Evolutionary conservation across 805 yeast genomes (phyloP).

Genomic region (Ogataea pilisensis): DNA sequence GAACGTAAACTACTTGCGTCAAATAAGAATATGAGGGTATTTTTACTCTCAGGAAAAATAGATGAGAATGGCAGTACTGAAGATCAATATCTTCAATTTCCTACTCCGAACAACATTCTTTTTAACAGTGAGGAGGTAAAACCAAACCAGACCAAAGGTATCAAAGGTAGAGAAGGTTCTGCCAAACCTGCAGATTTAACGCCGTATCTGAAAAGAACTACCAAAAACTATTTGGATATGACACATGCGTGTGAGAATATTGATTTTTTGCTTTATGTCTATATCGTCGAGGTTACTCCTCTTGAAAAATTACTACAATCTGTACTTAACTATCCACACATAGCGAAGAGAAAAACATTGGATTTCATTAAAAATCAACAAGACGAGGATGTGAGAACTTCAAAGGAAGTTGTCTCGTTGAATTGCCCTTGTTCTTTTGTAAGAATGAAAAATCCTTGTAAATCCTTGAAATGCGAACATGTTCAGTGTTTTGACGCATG

Average conservation of each 20-base stretch:
- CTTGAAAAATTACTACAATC: slow-evolving; percentile 38
- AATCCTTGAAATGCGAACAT: slow-evolving; percentile 71
- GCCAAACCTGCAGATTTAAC: slow-evolving; percentile 82
- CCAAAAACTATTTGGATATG: slow-evolving; percentile 42
- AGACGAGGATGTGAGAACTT: slow-evolving; percentile 71
- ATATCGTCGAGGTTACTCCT: slow-evolving; percentile 49
- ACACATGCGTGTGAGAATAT: slow-evolving; percentile 55
- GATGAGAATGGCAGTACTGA: slow-evolving; percentile 18
- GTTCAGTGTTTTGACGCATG: slow-evolving; percentile 84
- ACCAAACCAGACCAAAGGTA: slow-evolving; percentile 61
- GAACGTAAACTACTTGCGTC: slow-evolving; percentile 38
- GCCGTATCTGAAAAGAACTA: slow-evolving; percentile 30
- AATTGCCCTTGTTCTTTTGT: slow-evolving; percentile 76
- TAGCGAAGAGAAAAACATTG: slow-evolving; percentile 40
- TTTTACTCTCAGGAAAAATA: slow-evolving; percentile 51
- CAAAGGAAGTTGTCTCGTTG: slow-evolving; percentile 56
- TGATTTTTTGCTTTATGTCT: slow-evolving; percentile 50
- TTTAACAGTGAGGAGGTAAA: slow-evolving; percentile 48
- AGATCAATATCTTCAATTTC: slow-evolving; percentile 50
- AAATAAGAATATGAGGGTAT: slow-evolving; percentile 35
- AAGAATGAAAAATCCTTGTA: slow-evolving; percentile 66
- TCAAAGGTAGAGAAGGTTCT: slow-evolving; percentile 73
- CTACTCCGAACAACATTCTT: slow-evolving; percentile 64
- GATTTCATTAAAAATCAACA: slow-evolving; percentile 30
- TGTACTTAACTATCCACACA: slow-evolving; percentile 45